These are phyloP conservation scores for Colletotrichum tanaceti DNA, from an alignment of 2,329 filamentous ascomycete genomes.

Conservation along the genomic window DNA sequence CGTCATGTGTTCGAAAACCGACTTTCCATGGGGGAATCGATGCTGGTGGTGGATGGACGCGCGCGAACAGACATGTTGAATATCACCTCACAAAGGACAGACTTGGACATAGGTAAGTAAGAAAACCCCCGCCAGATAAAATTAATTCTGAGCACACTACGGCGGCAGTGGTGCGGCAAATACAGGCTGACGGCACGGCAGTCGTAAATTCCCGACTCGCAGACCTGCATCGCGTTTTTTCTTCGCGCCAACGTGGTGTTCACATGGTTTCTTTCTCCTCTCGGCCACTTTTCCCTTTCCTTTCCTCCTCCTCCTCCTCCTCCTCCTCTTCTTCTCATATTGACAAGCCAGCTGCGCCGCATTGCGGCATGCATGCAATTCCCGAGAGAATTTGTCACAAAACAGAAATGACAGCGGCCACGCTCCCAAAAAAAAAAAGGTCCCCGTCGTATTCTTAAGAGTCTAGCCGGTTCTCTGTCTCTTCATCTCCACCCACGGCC, in stretches of 20 bases:
- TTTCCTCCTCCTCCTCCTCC: too few species aligned
- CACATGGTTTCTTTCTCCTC: conserved; percentile 7
- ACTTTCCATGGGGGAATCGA: not conserved
- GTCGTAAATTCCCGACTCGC: conserved; percentile 25
- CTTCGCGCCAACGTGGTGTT: conserved; percentile 19
- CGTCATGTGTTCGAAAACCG: not conserved
- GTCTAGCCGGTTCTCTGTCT: not conserved
- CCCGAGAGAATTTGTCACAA: not conserved
- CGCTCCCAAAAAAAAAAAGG: too few species aligned
- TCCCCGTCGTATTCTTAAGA: not conserved
- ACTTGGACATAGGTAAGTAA: not conserved
- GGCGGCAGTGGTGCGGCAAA: not conserved
- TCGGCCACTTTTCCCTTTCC: not conserved
- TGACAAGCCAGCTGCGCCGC: not conserved
- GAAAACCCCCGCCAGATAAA: too few species aligned
- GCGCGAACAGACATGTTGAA: not conserved
- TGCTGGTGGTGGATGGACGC: not conserved
- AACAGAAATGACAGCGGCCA: not conserved
- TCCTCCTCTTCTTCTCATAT: too few species aligned
- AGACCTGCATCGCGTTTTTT: conserved; percentile 6
- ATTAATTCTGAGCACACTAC: not conserved
- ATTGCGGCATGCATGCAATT: not conserved
- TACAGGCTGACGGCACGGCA: conserved; percentile 23
- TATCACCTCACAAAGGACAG: not conserved
- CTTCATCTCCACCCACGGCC: not conserved